phyloP scores from a whole-genome alignment of 805 yeast species.

The Suhomyces tanzawaensis region DNA sequence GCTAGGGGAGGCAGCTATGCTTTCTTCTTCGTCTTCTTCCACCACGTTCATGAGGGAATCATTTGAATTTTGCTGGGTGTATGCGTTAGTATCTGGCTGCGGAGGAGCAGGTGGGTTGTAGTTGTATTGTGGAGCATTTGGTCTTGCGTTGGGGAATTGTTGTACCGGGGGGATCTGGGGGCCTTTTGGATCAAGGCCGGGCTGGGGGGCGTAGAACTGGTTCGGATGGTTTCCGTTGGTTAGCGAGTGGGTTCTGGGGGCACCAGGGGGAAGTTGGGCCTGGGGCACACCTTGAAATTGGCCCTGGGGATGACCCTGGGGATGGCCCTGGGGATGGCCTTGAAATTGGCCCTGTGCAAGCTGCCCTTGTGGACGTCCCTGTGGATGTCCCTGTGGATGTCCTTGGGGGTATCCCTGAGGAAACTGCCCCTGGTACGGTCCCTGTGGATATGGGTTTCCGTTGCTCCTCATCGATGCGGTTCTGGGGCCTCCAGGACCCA shows the following conservation, averaged over 20 bases:
- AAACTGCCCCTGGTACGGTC: too few species aligned
- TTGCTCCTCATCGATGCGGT: constrained; percentile 10
- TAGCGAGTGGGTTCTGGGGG: constrained; percentile 31
- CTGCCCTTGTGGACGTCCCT: neutral
- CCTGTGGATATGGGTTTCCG: constrained; percentile 5
- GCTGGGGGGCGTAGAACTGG: constrained; percentile 10
- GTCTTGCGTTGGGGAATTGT: constrained; percentile 3
- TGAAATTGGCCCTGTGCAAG: constrained; percentile 7
- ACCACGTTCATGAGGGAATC: constrained; percentile 35
- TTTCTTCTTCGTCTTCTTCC: constrained; percentile 34
- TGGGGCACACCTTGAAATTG: too few species aligned
- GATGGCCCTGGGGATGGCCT: constrained; percentile 14
- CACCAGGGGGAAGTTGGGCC: constrained; percentile 18
- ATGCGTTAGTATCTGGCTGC: neutral
- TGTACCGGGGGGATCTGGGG: constrained; percentile 6
- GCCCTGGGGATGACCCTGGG: neutral
- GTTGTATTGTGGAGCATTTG: neutral
- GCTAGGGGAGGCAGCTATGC: neutral
- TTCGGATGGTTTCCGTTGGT: constrained; percentile 8
- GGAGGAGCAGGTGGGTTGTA: constrained; percentile 2
- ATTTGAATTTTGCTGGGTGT: constrained; percentile 15
- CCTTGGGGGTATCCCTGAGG: constrained; percentile 11
- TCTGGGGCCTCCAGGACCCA: constrained; percentile 8
- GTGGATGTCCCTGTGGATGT: constrained; percentile 12
- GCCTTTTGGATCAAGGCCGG: constrained; percentile 5